Evolutionary conservation across 495 filamentous ascomycete genomes (phyloP).

Genomic region (Baudoinia panamericana): DNA sequence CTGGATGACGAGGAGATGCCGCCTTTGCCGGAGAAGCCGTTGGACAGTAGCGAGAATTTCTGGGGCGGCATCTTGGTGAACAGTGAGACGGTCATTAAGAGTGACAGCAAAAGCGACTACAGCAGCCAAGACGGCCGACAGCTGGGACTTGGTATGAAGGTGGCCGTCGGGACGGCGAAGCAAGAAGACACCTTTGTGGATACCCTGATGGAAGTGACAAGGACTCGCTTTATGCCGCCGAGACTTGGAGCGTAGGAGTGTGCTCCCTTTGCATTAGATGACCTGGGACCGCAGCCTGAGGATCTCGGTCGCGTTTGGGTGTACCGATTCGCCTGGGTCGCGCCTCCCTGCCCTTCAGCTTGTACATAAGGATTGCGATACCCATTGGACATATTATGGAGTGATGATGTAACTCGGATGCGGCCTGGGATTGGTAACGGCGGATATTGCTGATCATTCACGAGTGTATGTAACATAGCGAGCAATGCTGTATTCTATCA

Average conservation of each 20-base stretch:
- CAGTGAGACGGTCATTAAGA: conserved; percentile 20
- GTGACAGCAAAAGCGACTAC: conserved; percentile 17
- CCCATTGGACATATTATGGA: too few relatives aligned
- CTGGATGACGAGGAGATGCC: neutral
- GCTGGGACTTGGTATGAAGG: conserved; percentile 19
- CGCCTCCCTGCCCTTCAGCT: too few relatives aligned
- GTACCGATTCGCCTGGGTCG: too few relatives aligned
- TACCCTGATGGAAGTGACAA: conserved; percentile 24
- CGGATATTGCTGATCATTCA: too few relatives aligned
- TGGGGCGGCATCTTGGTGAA: conserved; percentile 24
- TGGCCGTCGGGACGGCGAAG: conserved; percentile 19
- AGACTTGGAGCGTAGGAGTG: conserved; percentile 3
- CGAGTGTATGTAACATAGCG: too few relatives aligned
- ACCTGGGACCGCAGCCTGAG: too few relatives aligned
- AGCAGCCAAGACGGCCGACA: conserved; percentile 5
- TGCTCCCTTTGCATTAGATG: too few relatives aligned
- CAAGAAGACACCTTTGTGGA: conserved; percentile 28
- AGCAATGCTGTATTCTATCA: too few relatives aligned
- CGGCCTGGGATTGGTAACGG: too few relatives aligned
- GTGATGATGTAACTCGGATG: too few relatives aligned
- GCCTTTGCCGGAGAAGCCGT: neutral
- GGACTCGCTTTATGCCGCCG: conserved; percentile 10
- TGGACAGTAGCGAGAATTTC: conserved; percentile 6
- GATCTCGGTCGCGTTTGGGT: too few relatives aligned
- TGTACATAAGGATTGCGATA: too few relatives aligned